Evolutionary conservation across 495 filamentous ascomycete genomes (phyloP).

Genomic region (Tuber magnatum): DNA sequence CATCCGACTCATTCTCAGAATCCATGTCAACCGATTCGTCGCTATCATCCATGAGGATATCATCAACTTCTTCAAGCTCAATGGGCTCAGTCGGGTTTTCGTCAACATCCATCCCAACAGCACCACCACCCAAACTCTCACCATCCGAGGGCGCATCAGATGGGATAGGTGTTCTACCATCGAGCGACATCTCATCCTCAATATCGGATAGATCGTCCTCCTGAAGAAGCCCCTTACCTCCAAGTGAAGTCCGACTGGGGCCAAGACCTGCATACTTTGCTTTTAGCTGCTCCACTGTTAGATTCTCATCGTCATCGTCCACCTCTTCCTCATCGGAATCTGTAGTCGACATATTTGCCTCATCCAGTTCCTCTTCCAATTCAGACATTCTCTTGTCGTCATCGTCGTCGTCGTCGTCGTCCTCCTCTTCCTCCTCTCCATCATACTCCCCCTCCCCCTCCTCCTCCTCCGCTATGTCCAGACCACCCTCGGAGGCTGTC

Average conservation of each 20-base stretch:
- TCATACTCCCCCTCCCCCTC: constrained; percentile 48
- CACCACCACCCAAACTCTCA: constrained; percentile 19
- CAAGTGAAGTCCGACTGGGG: constrained; percentile 10
- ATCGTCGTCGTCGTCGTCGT: constrained; percentile 47
- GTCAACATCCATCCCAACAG: constrained; percentile 29
- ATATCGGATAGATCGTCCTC: constrained; percentile 26
- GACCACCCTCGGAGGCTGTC: constrained; percentile 20
- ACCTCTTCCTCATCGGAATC: constrained; percentile 49
- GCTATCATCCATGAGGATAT: constrained; percentile 60
- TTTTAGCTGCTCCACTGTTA: constrained; percentile 71
- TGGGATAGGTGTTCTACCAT: constrained; percentile 8
- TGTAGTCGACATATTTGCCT: constrained; percentile 48
- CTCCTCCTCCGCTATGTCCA: constrained; percentile 20
- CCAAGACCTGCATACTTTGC: constrained; percentile 66
- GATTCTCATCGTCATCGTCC: constrained; percentile 55
- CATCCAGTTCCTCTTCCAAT: constrained; percentile 42
- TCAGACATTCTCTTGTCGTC: constrained; percentile 43
- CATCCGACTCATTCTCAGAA: constrained; percentile 50
- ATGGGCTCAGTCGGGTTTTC: constrained; percentile 41
- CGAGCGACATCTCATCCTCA: constrained; percentile 9
- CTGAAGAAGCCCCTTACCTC: constrained; percentile 19
- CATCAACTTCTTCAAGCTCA: constrained; percentile 60
- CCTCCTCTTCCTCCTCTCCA: constrained; percentile 48
- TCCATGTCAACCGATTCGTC: constrained; percentile 88
- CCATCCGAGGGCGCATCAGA: constrained; percentile 12